Percentiles rank a stretch among this genome's conserved stretches.
Conservation (phyloP, 352 stramenopile species). For the Phytophthora agathidicida region DNA sequence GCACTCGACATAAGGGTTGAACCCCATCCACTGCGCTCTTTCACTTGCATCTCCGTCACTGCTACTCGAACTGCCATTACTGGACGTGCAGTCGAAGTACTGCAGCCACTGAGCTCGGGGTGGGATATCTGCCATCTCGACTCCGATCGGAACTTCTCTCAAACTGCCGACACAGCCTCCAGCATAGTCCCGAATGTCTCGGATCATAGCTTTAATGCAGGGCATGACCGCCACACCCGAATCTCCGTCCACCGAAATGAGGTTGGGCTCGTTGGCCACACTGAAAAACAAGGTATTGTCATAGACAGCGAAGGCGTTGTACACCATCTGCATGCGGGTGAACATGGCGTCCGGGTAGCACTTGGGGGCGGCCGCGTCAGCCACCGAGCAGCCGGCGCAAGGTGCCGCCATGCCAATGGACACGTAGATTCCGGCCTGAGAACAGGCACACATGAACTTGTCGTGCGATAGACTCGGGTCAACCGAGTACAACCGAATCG, state of each 20-base stretch:
- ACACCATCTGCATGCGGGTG: constrained; percentile 64
- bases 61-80: constrained; percentile 34
- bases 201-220: constrained; percentile 76
- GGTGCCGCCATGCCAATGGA: constrained; percentile 65
- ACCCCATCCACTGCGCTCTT: constrained; percentile 53
- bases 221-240: constrained; percentile 53
- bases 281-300: constrained; percentile 75
- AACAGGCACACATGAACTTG: constrained; percentile 81
- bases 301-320: constrained; percentile 77
- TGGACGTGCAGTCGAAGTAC: constrained; percentile 75
- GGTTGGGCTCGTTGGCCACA: constrained; percentile 74
- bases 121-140: constrained; percentile 75
- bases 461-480: constrained; percentile 66
- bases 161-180: constrained; percentile 43
- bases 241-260: constrained; percentile 47
- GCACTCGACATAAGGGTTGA: constrained; percentile 71
- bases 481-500: constrained; percentile 69
- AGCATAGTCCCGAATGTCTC: constrained; percentile 61
- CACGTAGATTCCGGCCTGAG: constrained; percentile 76
- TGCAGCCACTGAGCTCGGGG: constrained; percentile 64
- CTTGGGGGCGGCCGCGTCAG: constrained; percentile 42
- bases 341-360: constrained; percentile 64
- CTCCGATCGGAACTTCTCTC: constrained; percentile 68
- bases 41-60: constrained; percentile 28
- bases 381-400: constrained; percentile 49